Conservation (phyloP, 345 rosid genomes). For the Geranium rotundifolium region DNA sequence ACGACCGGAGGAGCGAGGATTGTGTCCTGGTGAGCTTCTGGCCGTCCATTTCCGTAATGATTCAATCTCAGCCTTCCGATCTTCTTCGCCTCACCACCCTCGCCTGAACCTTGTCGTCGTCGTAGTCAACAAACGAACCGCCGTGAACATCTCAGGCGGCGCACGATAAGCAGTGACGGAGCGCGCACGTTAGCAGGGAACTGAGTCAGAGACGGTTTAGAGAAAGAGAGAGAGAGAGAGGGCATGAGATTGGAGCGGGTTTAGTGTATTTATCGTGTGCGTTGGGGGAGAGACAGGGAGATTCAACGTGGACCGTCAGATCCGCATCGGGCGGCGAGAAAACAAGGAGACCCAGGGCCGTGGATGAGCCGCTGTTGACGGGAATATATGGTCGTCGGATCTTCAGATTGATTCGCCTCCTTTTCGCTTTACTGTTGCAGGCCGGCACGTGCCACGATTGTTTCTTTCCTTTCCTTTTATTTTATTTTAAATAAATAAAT, state of each 20-base stretch:
- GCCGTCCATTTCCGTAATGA: constrained; percentile 40
- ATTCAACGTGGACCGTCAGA: constrained; percentile 47
- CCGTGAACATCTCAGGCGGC: constrained; percentile 37
- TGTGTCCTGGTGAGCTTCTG: constrained; percentile 55
- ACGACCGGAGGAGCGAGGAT: constrained; percentile 77
- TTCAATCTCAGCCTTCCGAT: constrained; percentile 11
- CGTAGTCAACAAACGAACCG: neutral
- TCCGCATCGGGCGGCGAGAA: constrained; percentile 25
- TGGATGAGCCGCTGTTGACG: constrained; percentile 31
- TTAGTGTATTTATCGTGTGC: constrained; percentile 17
- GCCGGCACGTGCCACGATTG: constrained; percentile 49
- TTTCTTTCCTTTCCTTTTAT: no score
- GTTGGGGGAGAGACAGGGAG: constrained; percentile 6
- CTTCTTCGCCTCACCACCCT: no score
- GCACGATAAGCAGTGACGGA: constrained; percentile 23
- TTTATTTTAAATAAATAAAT: no score
- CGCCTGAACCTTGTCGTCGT: no score
- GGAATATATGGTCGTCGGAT: constrained; percentile 49
- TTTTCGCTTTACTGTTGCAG: constrained; percentile 34
- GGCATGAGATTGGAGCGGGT: constrained; percentile 14
- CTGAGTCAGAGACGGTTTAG: neutral
- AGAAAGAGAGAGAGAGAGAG: neutral
- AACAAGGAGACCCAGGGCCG: constrained; percentile 30
- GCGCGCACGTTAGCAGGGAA: constrained; percentile 26
- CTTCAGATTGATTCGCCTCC: constrained; percentile 19